Conservation (phyloP, 2,329 filamentous ascomycete genomes). For the Diaporthe amygdali region DNA sequence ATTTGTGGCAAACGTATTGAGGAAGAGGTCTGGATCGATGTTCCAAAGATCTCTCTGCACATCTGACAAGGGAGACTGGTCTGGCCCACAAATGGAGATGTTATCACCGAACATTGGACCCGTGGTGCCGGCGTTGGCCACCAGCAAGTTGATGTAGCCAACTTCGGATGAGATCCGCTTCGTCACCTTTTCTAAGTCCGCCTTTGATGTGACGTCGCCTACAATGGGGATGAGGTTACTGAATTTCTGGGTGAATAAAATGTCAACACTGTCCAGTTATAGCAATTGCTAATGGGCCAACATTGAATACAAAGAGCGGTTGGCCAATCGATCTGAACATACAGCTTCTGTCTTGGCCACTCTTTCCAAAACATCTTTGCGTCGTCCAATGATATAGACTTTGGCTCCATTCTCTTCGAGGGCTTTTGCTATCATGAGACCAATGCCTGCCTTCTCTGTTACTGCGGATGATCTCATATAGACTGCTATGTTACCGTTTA, state of each 20-base stretch:
- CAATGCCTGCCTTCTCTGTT: slow-evolving; percentile 28
- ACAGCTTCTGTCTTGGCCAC: slow-evolving; percentile 29
- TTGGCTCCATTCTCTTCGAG: slow-evolving; percentile 39
- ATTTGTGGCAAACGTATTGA: slow-evolving; percentile 64
- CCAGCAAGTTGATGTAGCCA: slow-evolving; percentile 61
- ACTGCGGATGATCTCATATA: not conserved
- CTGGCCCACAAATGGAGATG: not conserved
- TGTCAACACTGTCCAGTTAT: not conserved
- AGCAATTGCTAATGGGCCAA: not conserved
- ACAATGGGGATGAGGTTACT: slow-evolving; percentile 35
- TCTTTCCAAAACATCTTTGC: slow-evolving; percentile 46
- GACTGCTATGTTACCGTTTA: not conserved
- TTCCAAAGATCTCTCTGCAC: slow-evolving; percentile 51
- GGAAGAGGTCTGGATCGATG: slow-evolving; percentile 46
- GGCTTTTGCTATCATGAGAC: slow-evolving; percentile 25
- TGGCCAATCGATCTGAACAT: not conserved
- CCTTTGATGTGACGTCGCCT: slow-evolving; percentile 41
- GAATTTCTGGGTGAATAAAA: slow-evolving; percentile 30
- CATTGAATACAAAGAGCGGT: too few species aligned
- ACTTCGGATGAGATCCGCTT: slow-evolving; percentile 56
- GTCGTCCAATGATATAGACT: slow-evolving; percentile 50
- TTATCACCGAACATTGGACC: not conserved
- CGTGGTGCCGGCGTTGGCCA: slow-evolving; percentile 58
- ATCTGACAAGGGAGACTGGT: slow-evolving; percentile 23
- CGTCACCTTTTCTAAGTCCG: slow-evolving; percentile 60